Evolutionary conservation across 257 asterid species (phyloP), one percentile per base, ranked within the genome.

Genomic region (Handroanthus guayacan): DNA sequence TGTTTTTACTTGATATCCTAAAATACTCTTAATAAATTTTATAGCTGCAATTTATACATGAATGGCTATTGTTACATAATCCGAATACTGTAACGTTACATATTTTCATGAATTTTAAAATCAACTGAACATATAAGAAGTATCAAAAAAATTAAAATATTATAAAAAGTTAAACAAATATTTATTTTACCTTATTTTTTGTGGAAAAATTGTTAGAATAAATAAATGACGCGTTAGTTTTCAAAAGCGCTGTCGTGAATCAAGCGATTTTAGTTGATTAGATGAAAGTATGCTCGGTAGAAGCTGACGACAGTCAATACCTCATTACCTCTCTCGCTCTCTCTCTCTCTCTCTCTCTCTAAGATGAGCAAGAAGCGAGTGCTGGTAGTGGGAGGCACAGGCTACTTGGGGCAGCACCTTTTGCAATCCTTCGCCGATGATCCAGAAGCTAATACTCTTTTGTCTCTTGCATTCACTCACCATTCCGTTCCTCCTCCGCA

Each of bases 391-490:
- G 99, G 99, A 48, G 98, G 99, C 78, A 88, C 96, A 8, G 99
- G 99, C 62, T 95, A 92, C 87, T 83, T 95, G 81, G 99, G 99
- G 13, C 98, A 92, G 82, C 99, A 95, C 55, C 91, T 95, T 44
- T 54, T 92, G 38, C 94, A 84, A 76, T 87, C 89, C 11, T 83
- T 95, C 68, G 34, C 78, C 5, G 69, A 71, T 16, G 70, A 48
- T 68, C 76, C 80, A 14, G 72, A 79, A 38, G 57, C 76, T 37
- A 16, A 63, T 51, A 47, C 77, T 47, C 60, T 84, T 4, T 69
- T 69, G 44, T 79, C 90, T 31, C 75, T 92, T 10, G 97, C 97
- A 47, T 95, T 89, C 78, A 91, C 98, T 38, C 80, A 87, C 79
- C 85, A 81, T 60, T 79, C 91, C 3, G 56, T 16, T 0, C 92